Evolutionary conservation across 768 basidiomycete genomes (phyloP), one percentile per base, ranked within the genome.

Genomic region (Strobilomyces dryophilus): DNA sequence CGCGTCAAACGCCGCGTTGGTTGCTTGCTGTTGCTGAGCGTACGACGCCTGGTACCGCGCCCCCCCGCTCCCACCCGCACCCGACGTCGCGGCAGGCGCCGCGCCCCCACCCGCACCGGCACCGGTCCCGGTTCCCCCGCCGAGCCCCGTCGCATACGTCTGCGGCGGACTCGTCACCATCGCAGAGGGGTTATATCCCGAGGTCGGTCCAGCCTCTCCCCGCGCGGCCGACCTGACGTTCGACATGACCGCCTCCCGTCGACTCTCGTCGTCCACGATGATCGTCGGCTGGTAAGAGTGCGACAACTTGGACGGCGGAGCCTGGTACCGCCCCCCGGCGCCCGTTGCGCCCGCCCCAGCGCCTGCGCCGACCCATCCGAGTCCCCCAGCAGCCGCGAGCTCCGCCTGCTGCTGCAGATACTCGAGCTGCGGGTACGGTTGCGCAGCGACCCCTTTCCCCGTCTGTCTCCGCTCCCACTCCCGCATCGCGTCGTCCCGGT

Each of bases 391-490:
- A 20, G 83, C 79, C 2, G 81, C 89, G 60, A 91, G 75, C 70
- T 92, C 91, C 1, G 92, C 95, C 66, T 98, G 95, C 67, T 97
- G 93, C 59, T 95, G 92, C 45, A 98, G 71, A 65, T 82, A 91
- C 66, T 95, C 94, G 32, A 98, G 77, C 63, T 94, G 92, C 7
- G 89, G 92, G 62, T 95, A 93, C 24, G 87, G 85, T 63, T 87
- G 83, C 15, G 83, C 80, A n/a, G 82, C 82, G 12, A 75, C 71
- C 1, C 81, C 77, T 61, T 87, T 87, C 17, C 86, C 90, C 11
- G 84, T 73, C 65, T 93, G 89, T 56, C 94, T 75, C 59, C 93
- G 73, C 71, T 98, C 97, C 95, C 95, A 98, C 72, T 98, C 95
- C 40, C 87, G 82, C 76, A 92, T 88, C 41, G 91, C 88, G 57